A percentile compares a stretch with the other conserved stretches of the same genome.
Conservation (phyloP, 495 filamentous ascomycete species). For the Penicillium cataractarum region DNA sequence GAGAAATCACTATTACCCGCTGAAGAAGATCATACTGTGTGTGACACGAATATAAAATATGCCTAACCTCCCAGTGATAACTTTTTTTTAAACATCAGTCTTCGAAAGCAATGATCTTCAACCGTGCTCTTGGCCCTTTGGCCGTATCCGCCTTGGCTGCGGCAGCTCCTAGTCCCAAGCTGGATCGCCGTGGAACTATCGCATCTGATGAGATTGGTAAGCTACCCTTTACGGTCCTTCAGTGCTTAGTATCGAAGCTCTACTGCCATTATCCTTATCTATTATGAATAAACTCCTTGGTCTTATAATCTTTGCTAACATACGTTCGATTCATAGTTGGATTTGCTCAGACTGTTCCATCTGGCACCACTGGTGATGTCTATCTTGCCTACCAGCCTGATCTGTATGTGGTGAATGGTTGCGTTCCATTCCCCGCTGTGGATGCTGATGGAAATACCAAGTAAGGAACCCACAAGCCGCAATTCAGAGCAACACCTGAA, state of each 20-base stretch:
- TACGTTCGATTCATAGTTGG: constrained; percentile 30
- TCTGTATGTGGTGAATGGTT: constrained; percentile 54
- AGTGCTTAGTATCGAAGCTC: neutral
- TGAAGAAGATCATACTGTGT: no score
- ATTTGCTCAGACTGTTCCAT: constrained; percentile 51
- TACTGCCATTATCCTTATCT: no score
- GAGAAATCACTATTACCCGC: neutral
- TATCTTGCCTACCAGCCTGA: constrained; percentile 55
- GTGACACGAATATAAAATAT: neutral
- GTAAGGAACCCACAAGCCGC: constrained; percentile 29
- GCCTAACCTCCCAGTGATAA: neutral
- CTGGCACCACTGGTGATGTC: constrained; percentile 41
- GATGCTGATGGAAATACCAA: constrained; percentile 51
- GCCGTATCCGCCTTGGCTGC: constrained; percentile 27
- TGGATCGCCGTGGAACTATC: constrained; percentile 40
- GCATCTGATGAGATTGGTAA: constrained; percentile 39
- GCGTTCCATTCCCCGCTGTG: constrained; percentile 59
- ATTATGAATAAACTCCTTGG: no score
- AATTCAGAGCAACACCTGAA: neutral
- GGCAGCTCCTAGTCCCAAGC: constrained; percentile 13
- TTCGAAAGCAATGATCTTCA: constrained; percentile 10
- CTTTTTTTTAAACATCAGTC: neutral
- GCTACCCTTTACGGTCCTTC: neutral
- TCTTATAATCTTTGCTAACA: neutral
- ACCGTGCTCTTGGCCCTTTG: constrained; percentile 1